Evolutionary conservation across 169 alveolate genomes (phyloP).

Genomic region (Plasmodium sp.): DNA sequence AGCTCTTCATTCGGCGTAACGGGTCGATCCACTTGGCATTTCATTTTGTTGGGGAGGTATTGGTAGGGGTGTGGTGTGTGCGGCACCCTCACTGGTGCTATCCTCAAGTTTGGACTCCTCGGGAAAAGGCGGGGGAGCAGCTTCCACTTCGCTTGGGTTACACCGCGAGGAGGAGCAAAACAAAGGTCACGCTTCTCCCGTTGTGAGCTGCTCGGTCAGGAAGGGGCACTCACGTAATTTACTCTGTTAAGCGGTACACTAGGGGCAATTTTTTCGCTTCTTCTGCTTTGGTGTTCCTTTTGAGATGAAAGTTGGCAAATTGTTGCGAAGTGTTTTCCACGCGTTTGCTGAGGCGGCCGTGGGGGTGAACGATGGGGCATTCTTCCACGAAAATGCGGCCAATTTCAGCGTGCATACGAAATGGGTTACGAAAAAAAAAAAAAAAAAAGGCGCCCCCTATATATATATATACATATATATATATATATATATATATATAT

Average conservation of each 20-base stretch:
- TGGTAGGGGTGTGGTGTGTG: background rate
- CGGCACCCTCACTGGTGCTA: background rate
- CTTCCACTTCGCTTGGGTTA: background rate
- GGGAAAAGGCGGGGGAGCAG: background rate
- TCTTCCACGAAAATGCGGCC: background rate
- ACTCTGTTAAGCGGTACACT: background rate
- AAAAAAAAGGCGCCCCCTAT: background rate
- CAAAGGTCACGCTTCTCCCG: background rate
- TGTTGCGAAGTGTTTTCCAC: background rate
- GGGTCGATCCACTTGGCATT: constrained; percentile 45
- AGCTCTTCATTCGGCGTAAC: background rate
- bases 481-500: no score
- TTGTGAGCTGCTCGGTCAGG: background rate
- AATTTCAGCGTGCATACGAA: background rate
- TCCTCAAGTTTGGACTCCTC: background rate
- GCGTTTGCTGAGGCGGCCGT: background rate
- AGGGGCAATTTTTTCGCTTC: background rate
- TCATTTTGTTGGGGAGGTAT: background rate
- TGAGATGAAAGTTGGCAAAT: background rate
- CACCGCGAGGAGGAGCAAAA: background rate
- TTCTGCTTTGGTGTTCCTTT: background rate
- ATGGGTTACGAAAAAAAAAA: background rate
- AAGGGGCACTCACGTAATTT: background rate
- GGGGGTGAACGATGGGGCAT: background rate
- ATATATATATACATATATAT: no score